Conservation (phyloP, 2,329 filamentous ascomycete genomes). For the Rhynchosporium graminicola region DNA sequence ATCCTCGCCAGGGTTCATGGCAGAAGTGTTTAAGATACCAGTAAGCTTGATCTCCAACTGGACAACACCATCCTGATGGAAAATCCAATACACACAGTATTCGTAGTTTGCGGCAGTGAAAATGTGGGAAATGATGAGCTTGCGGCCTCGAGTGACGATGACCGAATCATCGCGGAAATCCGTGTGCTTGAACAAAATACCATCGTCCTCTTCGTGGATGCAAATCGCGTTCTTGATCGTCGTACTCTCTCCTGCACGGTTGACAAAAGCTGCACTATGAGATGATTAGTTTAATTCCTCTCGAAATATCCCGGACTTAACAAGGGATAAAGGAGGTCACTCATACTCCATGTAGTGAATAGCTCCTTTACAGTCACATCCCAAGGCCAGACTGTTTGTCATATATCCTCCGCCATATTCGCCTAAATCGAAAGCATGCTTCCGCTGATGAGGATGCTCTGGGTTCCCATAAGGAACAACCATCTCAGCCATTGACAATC, state of each 20-base stretch:
- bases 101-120: conserved; percentile 98
- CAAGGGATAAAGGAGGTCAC: neutral
- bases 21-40: conserved; percentile 89
- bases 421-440: conserved; percentile 79
- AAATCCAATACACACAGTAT: conserved; percentile 85
- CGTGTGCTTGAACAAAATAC: conserved; percentile 91
- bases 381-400: conserved; percentile 75
- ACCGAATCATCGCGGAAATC: conserved; percentile 90
- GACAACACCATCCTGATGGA: conserved; percentile 89
- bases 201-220: conserved; percentile 90
- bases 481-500: conserved; percentile 89
- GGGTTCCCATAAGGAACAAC: conserved; percentile 87
- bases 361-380: conserved; percentile 84
- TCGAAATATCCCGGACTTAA: neutral
- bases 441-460: conserved; percentile 76
- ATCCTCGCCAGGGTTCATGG: conserved; percentile 77
- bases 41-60: conserved; percentile 91
- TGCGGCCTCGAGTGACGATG: conserved; percentile 82
- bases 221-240: conserved; percentile 94
- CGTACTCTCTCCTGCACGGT: conserved; percentile 70
- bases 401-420: conserved; percentile 83
- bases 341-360: conserved; percentile 76
- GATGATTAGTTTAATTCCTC: neutral
- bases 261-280: conserved; percentile 73
- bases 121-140: conserved; percentile 85